These are phyloP conservation scores for Suhomyces anneliseae DNA, from an alignment of 1,139 yeast genomes.

Conservation along the genomic window DNA sequence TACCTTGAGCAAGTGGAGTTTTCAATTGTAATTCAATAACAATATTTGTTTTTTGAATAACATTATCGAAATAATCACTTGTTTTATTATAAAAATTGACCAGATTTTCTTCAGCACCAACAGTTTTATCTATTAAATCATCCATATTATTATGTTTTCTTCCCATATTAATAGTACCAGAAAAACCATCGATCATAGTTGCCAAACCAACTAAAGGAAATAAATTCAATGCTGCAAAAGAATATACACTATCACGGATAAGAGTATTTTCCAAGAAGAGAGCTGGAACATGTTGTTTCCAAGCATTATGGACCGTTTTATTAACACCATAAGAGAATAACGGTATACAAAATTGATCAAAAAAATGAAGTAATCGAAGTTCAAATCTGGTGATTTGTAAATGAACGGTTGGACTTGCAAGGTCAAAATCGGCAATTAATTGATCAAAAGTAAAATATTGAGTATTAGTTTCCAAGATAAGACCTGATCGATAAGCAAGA, in stretches of 20 bases:
- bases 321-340: constrained; percentile 26
- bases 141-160: not conserved
- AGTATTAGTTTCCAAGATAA: not conserved
- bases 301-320: constrained; percentile 23
- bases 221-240: constrained; percentile 24
- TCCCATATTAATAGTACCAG: not conserved
- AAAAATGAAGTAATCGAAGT: constrained; percentile 29
- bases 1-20: not conserved
- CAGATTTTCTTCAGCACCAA: constrained; percentile 6
- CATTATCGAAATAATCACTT: constrained; percentile 24
- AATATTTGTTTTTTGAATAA: constrained; percentile 11
- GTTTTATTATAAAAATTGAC: constrained; percentile 16
- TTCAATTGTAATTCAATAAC: not conserved
- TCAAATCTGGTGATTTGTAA: constrained; percentile 31
- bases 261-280: constrained; percentile 24
- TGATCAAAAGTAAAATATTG: constrained; percentile 7
- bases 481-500: not conserved
- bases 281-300: constrained; percentile 29
- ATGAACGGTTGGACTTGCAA: constrained; percentile 16
- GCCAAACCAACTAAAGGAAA: constrained; percentile 18
- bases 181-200: not conserved
- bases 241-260: constrained; percentile 24
- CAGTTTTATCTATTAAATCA: not conserved
- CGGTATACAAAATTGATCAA: constrained; percentile 28
- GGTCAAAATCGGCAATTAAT: constrained; percentile 1